Conservation (phyloP, 108 stramenopile species). For the Cyclotella cryptica region DNA sequence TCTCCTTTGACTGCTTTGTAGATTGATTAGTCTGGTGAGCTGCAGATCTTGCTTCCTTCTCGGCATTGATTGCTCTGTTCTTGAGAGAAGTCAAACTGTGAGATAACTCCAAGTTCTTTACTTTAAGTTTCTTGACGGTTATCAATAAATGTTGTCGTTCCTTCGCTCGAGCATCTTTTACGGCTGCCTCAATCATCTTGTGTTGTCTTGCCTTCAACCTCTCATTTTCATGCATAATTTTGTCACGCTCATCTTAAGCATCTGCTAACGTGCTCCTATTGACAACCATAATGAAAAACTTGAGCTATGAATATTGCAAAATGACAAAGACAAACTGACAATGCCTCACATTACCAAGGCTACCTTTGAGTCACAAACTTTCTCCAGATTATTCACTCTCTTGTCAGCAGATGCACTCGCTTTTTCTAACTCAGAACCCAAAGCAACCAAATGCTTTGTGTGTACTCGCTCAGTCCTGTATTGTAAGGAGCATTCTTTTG, state of each 20-base stretch:
- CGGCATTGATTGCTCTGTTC: not conserved
- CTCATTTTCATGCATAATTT: not conserved
- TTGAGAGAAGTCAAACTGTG: not conserved
- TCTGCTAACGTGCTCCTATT: too few relatives aligned
- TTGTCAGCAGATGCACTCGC: not conserved
- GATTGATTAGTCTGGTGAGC: not conserved
- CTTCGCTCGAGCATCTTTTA: not conserved
- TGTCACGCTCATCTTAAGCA: not conserved
- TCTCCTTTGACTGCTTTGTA: not conserved
- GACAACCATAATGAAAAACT: too few relatives aligned
- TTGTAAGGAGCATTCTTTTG: too few relatives aligned
- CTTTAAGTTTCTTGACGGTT: not conserved
- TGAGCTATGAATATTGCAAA: too few relatives aligned
- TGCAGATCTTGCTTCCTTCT: not conserved
- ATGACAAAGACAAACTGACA: not conserved
- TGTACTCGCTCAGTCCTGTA: too few relatives aligned
- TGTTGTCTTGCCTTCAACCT: not conserved
- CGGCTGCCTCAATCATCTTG: not conserved
- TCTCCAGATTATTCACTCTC: not conserved
- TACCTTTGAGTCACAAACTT: not conserved
- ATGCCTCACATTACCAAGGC: not conserved
- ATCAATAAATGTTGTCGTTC: not conserved
- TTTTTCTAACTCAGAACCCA: not conserved
- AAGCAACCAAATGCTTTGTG: too few relatives aligned
- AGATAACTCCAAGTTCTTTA: not conserved